Conservation (phyloP, 148 eudicot species). For the Cornus florida region DNA sequence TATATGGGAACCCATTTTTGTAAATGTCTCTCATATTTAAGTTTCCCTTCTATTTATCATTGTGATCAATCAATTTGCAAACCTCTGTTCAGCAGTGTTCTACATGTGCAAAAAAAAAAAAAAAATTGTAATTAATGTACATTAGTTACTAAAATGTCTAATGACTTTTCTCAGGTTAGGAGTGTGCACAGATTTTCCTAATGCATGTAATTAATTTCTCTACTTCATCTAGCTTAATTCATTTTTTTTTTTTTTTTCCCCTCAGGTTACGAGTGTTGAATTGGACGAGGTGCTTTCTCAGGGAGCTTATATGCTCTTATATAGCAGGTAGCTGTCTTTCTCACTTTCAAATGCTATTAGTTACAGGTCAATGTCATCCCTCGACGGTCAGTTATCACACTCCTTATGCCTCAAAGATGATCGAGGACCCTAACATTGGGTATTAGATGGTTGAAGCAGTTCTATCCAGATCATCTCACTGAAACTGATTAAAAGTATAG, state of each 20-base stretch:
- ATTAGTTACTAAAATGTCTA: neutral
- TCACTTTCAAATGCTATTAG: neutral
- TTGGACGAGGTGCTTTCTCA: constrained; percentile 91
- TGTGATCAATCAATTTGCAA: neutral
- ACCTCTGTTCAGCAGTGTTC: neutral
- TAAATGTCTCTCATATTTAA: neutral
- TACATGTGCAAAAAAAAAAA: neutral
- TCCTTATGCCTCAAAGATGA: neutral
- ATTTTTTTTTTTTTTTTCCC: neutral
- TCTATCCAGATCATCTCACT: neutral
- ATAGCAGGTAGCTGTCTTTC: constrained; percentile 58
- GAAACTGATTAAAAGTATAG: neutral
- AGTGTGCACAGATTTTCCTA: neutral
- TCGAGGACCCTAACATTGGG: neutral
- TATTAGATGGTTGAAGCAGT: neutral
- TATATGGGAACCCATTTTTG: neutral
- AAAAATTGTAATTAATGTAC: neutral
- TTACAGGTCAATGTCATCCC: neutral
- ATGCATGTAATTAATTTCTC: neutral
- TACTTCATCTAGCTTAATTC: neutral
- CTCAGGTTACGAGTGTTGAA: constrained; percentile 73
- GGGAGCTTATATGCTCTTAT: constrained; percentile 98
- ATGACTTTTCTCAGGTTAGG: neutral
- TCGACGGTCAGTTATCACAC: neutral
- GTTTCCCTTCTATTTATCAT: neutral